phyloP scores from a whole-genome alignment of 345 rosid species.

The Heritiera fomes region DNA sequence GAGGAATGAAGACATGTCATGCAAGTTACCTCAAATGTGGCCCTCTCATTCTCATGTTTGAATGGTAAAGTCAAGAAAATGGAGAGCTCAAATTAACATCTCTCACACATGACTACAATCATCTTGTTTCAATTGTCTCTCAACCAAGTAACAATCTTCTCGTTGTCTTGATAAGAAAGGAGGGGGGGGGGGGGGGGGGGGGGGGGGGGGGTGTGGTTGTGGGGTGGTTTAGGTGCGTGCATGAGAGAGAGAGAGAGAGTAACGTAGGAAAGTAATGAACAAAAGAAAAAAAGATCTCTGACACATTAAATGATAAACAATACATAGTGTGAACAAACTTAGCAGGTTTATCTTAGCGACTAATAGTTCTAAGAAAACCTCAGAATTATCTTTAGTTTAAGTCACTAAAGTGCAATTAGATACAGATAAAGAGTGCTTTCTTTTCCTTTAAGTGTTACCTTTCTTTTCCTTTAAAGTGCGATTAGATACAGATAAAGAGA shows the following conservation, averaged over 20 bases:
- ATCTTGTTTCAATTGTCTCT: constrained; percentile 7
- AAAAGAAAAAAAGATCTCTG: background rate
- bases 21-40: constrained; percentile 11
- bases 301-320: background rate
- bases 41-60: background rate
- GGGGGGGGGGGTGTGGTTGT: background rate
- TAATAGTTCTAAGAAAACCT: background rate
- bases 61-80: background rate
- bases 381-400: background rate
- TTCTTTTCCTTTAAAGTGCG: constrained; percentile 53
- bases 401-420: constrained; percentile 47
- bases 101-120: background rate
- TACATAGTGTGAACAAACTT: background rate
- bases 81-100: background rate
- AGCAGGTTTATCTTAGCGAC: background rate
- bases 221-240: no score
- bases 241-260: background rate
- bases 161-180: background rate
- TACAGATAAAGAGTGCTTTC: constrained; percentile 60
- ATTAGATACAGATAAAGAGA: constrained; percentile 58
- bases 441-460: constrained; percentile 59
- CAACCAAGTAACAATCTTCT: constrained; percentile 9
- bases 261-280: background rate
- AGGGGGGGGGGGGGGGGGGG: background rate
- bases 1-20: constrained; percentile 5